Percentiles rank a stretch among this genome's conserved stretches.
These are phyloP conservation scores for Penicillium silybi DNA, from an alignment of 495 filamentous ascomycete species.

Conservation along the genomic window DNA sequence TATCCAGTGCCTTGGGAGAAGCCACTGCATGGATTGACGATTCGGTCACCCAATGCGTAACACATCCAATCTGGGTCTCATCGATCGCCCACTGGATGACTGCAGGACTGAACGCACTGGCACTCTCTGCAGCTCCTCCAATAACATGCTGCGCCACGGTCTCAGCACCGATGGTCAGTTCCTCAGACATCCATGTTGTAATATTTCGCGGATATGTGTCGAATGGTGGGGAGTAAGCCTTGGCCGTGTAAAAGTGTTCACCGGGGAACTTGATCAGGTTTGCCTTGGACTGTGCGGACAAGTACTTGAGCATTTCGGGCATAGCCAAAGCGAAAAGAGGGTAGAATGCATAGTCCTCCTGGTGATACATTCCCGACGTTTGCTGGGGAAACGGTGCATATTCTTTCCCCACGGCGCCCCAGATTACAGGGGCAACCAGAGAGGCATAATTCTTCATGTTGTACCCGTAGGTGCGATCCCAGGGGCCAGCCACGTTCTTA, in stretches of 20 bases:
- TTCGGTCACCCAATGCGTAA: conserved; percentile 27
- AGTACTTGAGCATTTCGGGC: conserved; percentile 27
- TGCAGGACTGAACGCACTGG: conserved; percentile 33
- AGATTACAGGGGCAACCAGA: conserved; percentile 34
- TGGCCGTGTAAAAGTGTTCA: conserved; percentile 30
- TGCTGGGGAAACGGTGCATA: conserved; percentile 19
- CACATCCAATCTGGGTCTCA: conserved; percentile 17
- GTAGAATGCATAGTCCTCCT: conserved; percentile 35
- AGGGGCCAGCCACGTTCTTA: conserved; percentile 40
- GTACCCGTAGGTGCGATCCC: conserved; percentile 42
- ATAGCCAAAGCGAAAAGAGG: conserved; percentile 31
- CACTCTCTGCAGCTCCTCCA: conserved; percentile 32
- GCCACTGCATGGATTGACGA: conserved; percentile 29
- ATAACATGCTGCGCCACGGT: conserved; percentile 33
- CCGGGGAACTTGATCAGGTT: conserved; percentile 29
- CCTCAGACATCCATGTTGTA: conserved; percentile 34
- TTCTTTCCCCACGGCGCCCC: conserved; percentile 33
- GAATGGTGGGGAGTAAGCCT: conserved; percentile 36
- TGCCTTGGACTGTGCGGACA: conserved; percentile 4
- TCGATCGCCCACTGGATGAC: conserved; percentile 37
- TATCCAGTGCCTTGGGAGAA: conserved; percentile 21
- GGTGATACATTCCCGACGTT: conserved; percentile 32
- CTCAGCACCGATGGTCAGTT: conserved; percentile 38
- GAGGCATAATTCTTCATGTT: conserved; percentile 41
- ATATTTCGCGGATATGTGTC: conserved; percentile 39